Evolutionary conservation across 495 filamentous ascomycete species (phyloP), one percentile per base, ranked within the genome.

Genomic region (Ramalina peruviana): DNA sequence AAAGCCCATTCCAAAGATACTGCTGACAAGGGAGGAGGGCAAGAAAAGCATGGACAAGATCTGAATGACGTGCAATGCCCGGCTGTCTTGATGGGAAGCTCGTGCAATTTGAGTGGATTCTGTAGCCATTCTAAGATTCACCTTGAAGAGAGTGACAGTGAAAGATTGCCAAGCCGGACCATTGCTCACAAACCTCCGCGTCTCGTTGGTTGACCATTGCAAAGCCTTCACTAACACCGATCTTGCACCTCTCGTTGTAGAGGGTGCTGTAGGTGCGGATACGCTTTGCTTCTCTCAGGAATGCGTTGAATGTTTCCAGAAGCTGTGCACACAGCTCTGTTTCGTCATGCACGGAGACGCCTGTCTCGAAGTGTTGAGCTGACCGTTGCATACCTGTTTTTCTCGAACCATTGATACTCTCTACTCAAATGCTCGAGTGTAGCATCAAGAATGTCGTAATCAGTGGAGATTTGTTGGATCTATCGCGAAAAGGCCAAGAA

Each of bases 171-270:
- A 44, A 38, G 33, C 27, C 6, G 36, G 46, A 49, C 17, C 1
- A 40, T 3, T 40, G 46, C 40, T n/a, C 26, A 51, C 40, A 36
- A 43, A 53, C 43, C 20, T 53, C 50, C 17, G 50, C 50, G 37
- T 53, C 50, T 30, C 50, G 50, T 49, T 53, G 50, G 25, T 53
- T 49, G 6, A 53, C 50, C 50, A 53, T 48, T 26, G 50, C 50
- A 48, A 53, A 53, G 50, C 44, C 43, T 48, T 53, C 50, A 43
- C 41, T 53, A 26, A 53, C 45, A 6, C 50, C 50, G 37, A 53
- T 48, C n/a, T 48, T 53, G 19, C 43, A 19, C 19, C 43, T 16
- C 45, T 53, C 43, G 13, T 40, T 37, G 33, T 53, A 53, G 36
- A 53, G 50, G 16, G 33, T 48, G 50, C 26, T 41, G 19, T 53